Conservation (phyloP, 106 monocot species). For the Alisma plantagoaquatica region DNA sequence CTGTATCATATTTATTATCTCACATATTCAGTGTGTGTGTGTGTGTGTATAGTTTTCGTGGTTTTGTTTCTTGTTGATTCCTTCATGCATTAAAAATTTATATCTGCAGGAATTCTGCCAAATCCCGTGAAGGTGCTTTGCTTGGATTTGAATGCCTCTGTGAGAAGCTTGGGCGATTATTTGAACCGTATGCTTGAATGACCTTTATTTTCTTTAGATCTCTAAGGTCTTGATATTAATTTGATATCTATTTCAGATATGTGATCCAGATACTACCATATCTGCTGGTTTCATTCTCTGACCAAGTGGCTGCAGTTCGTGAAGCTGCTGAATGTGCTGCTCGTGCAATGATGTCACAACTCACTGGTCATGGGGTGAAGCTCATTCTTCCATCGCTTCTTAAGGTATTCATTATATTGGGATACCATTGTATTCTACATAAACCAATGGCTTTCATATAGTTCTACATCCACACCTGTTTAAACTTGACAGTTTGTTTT, state of each 20-base stretch:
- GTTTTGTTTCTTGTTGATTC: neutral
- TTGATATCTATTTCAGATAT: slow-evolving; percentile 52
- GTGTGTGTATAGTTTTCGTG: neutral
- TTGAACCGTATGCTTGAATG: slow-evolving; percentile 76
- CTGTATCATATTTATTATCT: too few relatives aligned
- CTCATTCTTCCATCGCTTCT: slow-evolving; percentile 97
- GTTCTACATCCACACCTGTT: too few relatives aligned
- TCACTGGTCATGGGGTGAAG: slow-evolving; percentile 90
- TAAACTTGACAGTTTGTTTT: too few relatives aligned
- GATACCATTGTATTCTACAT: too few relatives aligned
- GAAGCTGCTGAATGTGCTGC: slow-evolving; percentile 98
- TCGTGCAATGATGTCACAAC: slow-evolving; percentile 98
- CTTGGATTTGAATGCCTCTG: slow-evolving; percentile 97
- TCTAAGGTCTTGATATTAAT: neutral
- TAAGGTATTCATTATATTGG: slow-evolving; percentile 41
- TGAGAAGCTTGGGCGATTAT: slow-evolving; percentile 91
- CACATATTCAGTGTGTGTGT: neutral
- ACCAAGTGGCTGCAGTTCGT: slow-evolving; percentile 85
- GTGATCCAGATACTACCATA: slow-evolving; percentile 87
- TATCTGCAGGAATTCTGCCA: slow-evolving; percentile 64
- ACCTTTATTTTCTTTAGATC: neutral
- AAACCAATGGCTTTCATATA: too few relatives aligned
- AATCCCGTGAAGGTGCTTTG: slow-evolving; percentile 90
- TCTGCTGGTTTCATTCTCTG: slow-evolving; percentile 96
- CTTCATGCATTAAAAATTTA: neutral